Conservation (phyloP, 2,329 filamentous ascomycete species). For the Nothophaeocryptopus gaeumannii region DNA sequence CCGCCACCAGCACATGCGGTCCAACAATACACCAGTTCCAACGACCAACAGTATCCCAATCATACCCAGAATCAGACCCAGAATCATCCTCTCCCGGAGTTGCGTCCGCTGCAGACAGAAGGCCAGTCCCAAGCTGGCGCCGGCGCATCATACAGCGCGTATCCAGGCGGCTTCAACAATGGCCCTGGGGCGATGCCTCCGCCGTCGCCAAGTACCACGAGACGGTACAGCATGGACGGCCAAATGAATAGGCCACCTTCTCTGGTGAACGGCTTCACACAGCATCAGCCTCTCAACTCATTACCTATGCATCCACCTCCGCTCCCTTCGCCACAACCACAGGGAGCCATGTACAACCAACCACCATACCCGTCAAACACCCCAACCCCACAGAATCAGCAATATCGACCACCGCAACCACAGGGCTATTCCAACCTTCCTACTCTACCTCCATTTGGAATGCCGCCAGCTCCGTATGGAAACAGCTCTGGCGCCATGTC, state of each 20-base stretch:
- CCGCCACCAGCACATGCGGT: constrained; percentile 11
- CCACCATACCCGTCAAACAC: constrained; percentile 23
- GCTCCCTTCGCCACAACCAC: constrained; percentile 20
- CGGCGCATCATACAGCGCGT: constrained; percentile 13
- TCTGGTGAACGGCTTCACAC: constrained; percentile 16
- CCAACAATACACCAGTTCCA: constrained; percentile 14
- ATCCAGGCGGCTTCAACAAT: constrained; percentile 12
- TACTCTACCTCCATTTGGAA: constrained; percentile 28
- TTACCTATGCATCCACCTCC: constrained; percentile 32
- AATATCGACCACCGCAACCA: constrained; percentile 22
- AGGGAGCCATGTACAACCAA: constrained; percentile 22
- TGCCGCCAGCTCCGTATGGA: constrained; percentile 15
- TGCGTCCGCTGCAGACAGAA: constrained; percentile 12
- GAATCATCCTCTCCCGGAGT: constrained; percentile 5
- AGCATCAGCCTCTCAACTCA: constrained; percentile 13
- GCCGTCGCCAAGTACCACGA: constrained; percentile 14
- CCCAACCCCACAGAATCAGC: constrained; percentile 12
- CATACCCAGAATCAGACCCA: constrained; percentile 3
- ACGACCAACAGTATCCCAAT: constrained; percentile 12
- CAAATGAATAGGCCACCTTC: constrained; percentile 15
- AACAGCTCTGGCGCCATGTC: constrained; percentile 23
- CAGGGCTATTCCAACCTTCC: constrained; percentile 21
- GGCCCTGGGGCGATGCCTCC: constrained; percentile 10
- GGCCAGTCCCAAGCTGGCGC: constrained; percentile 9
- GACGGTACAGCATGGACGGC: constrained; percentile 27